Percentiles rank a stretch among this genome's conserved stretches.
Evolutionary conservation across 495 filamentous ascomycete species (phyloP).

Genomic region (Chaetomium fimeti): DNA sequence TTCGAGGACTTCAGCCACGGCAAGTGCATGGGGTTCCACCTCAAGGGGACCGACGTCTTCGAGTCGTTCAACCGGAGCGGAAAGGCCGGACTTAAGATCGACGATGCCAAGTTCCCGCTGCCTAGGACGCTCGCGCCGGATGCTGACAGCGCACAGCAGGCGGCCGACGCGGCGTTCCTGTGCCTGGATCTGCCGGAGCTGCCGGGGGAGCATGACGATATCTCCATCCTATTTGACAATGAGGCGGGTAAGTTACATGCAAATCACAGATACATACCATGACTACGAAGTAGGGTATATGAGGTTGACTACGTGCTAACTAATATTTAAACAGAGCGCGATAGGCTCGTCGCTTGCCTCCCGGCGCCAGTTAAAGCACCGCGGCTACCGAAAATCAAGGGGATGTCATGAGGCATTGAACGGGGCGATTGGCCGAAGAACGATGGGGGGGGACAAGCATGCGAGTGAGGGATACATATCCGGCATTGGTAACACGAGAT

Average conservation of each 20-base stretch:
- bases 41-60: slow-evolving; percentile 76
- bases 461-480: neutral
- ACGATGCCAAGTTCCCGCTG: slow-evolving; percentile 86
- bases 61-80: slow-evolving; percentile 66
- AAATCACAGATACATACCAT: no score
- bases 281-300: neutral
- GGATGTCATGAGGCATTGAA: slow-evolving; percentile 17
- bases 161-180: slow-evolving; percentile 61
- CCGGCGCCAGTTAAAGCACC: slow-evolving; percentile 50
- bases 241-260: slow-evolving; percentile 65
- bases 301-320: slow-evolving; percentile 1
- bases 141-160: slow-evolving; percentile 31
- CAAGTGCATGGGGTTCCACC: slow-evolving; percentile 78
- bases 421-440: neutral
- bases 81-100: slow-evolving; percentile 68
- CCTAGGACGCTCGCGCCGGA: slow-evolving; percentile 59
- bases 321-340: slow-evolving; percentile 38
- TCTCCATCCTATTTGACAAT: slow-evolving; percentile 76
- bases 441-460: neutral
- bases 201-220: slow-evolving; percentile 86
- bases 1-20: slow-evolving; percentile 81
- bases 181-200: slow-evolving; percentile 84
- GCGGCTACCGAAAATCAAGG: slow-evolving; percentile 34
- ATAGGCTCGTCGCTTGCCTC: slow-evolving; percentile 44
- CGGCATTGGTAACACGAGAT: slow-evolving; percentile 26